A percentile compares a stretch with the other conserved stretches of the same genome.
Conservation (phyloP, 2,329 filamentous ascomycete species). For the Pseudogymnoascus sp. region DNA sequence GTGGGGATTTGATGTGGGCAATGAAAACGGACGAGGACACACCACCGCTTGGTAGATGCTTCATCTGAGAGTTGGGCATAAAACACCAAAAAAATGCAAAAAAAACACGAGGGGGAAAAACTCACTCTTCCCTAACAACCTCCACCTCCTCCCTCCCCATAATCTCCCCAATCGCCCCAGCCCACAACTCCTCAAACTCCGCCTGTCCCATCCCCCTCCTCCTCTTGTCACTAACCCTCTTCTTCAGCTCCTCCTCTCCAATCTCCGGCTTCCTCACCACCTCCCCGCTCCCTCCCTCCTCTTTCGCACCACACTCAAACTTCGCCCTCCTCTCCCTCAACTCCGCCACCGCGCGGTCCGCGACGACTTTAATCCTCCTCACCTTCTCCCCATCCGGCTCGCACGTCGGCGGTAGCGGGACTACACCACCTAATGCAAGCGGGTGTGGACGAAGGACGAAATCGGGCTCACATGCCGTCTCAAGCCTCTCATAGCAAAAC, state of each 20-base stretch:
- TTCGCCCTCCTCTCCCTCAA: conserved; percentile 79
- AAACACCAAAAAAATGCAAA: conserved; percentile 1
- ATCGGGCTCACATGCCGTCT: conserved; percentile 75
- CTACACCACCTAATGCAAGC: conserved; percentile 68
- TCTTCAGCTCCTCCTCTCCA: conserved; percentile 65
- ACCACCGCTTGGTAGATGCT: neutral
- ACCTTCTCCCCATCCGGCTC: conserved; percentile 93
- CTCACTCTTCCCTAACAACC: conserved; percentile 49
- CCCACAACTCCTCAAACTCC: conserved; percentile 88
- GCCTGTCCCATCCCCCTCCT: conserved; percentile 77
- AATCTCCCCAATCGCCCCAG: conserved; percentile 66
- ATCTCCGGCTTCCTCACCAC: conserved; percentile 57
- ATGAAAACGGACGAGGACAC: neutral
- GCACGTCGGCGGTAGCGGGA: conserved; percentile 85
- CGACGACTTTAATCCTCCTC: conserved; percentile 77
- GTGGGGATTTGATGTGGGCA: neutral
- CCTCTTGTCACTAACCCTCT: conserved; percentile 66
- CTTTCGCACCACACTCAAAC: conserved; percentile 78
- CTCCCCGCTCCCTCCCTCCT: conserved; percentile 48
- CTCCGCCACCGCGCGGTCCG: conserved; percentile 80
- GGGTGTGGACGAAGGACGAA: conserved; percentile 84
- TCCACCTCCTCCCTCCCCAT: conserved; percentile 56
- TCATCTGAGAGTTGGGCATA: neutral
- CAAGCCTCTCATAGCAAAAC: conserved; percentile 73
- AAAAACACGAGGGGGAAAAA: conserved; percentile 27